Percentiles rank a stretch among this genome's conserved stretches.
phyloP scores from a whole-genome alignment of 2,329 filamentous ascomycete species.

The Sporothrix mexicana region DNA sequence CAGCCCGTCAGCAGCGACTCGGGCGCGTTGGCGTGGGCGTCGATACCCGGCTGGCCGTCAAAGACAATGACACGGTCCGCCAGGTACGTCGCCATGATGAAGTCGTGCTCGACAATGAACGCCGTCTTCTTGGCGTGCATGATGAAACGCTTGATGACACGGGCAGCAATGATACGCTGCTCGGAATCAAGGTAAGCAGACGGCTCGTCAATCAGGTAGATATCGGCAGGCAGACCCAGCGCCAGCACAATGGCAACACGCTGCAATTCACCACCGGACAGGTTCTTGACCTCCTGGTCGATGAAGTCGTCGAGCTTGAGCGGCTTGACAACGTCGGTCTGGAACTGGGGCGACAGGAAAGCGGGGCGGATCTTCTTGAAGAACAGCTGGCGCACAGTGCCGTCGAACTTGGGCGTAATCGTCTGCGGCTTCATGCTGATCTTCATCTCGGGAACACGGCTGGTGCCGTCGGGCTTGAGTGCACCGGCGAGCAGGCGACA shows the following conservation, averaged over 20 bases:
- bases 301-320: slow-evolving; percentile 99
- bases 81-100: slow-evolving; percentile 75
- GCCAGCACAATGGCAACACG: slow-evolving; percentile 97
- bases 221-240: slow-evolving; percentile 94
- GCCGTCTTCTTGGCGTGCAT: slow-evolving; percentile 99
- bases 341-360: slow-evolving; percentile 96
- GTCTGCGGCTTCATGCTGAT: slow-evolving; percentile 90
- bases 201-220: slow-evolving; percentile 98
- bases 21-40: slow-evolving; percentile 85
- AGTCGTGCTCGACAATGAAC: slow-evolving; percentile 99
- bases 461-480: slow-evolving; percentile 82
- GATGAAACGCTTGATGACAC: slow-evolving; percentile 99
- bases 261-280: slow-evolving; percentile 99
- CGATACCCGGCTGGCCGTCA: slow-evolving; percentile 87
- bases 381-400: slow-evolving; percentile 95
- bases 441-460: slow-evolving; percentile 87
- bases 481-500: slow-evolving; percentile 94
- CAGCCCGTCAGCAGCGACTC: slow-evolving; percentile 94
- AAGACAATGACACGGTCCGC: slow-evolving; percentile 98
- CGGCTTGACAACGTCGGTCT: slow-evolving; percentile 99
- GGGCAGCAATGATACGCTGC: slow-evolving; percentile 95
- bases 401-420: slow-evolving; percentile 97
- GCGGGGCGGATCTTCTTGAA: slow-evolving; percentile 99
- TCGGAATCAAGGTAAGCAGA: slow-evolving; percentile 98
- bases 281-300: slow-evolving; percentile 98